Evolutionary conservation across 306 rosid species (phyloP), one percentile per base, ranked within the genome.

Genomic region (Rosa rugosa): DNA sequence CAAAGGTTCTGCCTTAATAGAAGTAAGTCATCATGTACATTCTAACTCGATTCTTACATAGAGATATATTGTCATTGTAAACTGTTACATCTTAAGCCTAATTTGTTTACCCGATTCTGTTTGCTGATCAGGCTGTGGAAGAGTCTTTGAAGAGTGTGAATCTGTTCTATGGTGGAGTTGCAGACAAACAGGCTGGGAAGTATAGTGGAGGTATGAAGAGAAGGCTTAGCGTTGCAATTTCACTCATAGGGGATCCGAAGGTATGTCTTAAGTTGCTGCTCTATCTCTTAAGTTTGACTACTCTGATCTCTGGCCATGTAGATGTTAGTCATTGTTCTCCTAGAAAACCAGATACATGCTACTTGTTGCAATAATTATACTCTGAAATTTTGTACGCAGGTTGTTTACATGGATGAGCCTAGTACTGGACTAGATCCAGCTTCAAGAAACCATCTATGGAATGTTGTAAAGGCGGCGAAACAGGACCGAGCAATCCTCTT

Each of bases 161-260:
- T 83, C 90, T 95, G 50, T 92, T 83, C 53, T 71, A 95, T 46
- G 99, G 97, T 51, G 97, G 99, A 41, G 87, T 84, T 57, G 97
- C 90, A 22, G 95, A 95, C 66, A 94, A 83, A 81, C 90, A 88
- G 75, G 92, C 95, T 51, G 92, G 97, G 79, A 92, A 89, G 73
- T 92, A 92, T 69, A 95, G 98, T 57, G 99, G 99, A 73, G 99
- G 98, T 50, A 95, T 95, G 99, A 95, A 92, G 88, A 89, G 98
- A 82, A 92, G 97, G 89, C 99, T 95, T 57, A 92, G 99, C 75
- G 96, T 92, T 13, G 97, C 99, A 14, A 88, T 95, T 77, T 92
- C 98, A 36, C 84, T 95, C 77, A 92, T 92, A 2, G 98, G 98
- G 34, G 91, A 92, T 80, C 99, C 99, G 63, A 92, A 74, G 66